Evolutionary conservation across 257 asterid genomes (phyloP), one percentile per base, ranked within the genome.

Genomic region (Ilex aquifolium): DNA sequence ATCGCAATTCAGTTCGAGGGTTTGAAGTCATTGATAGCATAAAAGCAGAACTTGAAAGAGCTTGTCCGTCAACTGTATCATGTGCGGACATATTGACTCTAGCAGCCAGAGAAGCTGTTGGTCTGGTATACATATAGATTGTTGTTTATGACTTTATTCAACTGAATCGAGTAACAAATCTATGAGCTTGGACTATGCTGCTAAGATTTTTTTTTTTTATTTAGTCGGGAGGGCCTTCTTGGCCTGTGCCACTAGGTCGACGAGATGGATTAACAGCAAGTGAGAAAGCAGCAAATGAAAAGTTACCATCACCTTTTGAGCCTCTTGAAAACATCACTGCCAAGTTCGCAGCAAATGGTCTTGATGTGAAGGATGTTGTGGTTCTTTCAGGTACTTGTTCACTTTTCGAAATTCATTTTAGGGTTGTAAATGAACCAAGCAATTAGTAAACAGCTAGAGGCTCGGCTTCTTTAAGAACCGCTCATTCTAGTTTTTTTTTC

Each of bases 301-400:
- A 78, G 57, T 39, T 90, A 69, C 97, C 95, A 53, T 85, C 95
- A 10, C 95, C 95, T n/a, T 69, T 85, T 54, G 94, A 87, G 65
- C 71, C 86, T 68, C 80, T 90, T 12, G 79, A 65, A 15, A 71
- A 63, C 65, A 76, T 85, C 7, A 62, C 74, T 51, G 75, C 81
- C 49, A 82, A 79, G 46, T 85, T 85, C 64, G 65, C 71, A 0
- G 65, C 80, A 40, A 79, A 83, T 63, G 95, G 91, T 31, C 97
- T 89, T 64, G 91, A 89, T 70, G 44, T 66, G 56, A 85, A 75
- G 75, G 97, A 90, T 65, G 50, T 83, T 77, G 97, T 83, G 0
- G 95, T 77, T 55, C 81, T 87, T 31, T 90, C 95, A 62, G 97
- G 96, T 86, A 68, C 5, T 32, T 17, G 0, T 30, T 55, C 13